Evolutionary conservation across 371 early-diverging fungal species (phyloP), one percentile per base, ranked within the genome.

Genomic region (Apophysomyces sp.): DNA sequence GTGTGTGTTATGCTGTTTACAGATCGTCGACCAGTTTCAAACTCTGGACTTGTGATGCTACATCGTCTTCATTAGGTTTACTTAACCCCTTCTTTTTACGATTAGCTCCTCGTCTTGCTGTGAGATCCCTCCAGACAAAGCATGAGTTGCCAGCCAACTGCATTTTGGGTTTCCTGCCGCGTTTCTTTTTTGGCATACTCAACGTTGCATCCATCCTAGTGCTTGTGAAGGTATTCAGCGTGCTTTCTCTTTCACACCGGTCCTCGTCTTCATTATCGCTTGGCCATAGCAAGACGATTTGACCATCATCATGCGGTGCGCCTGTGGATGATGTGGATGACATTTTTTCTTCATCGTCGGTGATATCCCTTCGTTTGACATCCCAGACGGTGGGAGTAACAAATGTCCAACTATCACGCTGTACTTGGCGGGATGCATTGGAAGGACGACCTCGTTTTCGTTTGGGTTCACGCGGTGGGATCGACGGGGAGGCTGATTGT

Each of bases 51-150:
- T 39, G 34, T 11, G 27, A 34, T 57, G 28, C 51, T 13, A 39
- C 40, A 40, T 44, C 49, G 24, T 44, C 49, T 44, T 44, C 49
- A 44, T 44, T 44, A 8, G 49, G 49, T 44, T 44, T 44, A 21
- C 49, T 21, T 44, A 44, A 26, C 16, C 49, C 49, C 21, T 44
- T 40, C 58, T 63, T 52, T 66, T 68, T 54, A 36, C 69, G 69
- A 51, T 75, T 75, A 12, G 76, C 65, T 9, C 76, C 66, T 49
- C 73, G 67, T 8, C 67, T 60, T 32, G 76, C 76, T 39, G 76
- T 78, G 15, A 75, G 52, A 62, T 78, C 78, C 27, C 76, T 65
- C 81, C 81, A 81, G 40, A 81, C 81, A 63, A 78, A 81, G 52
- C 81, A 81, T 3, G 73, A 75, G 39, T 81, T 81, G 21, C 81